Conservation (phyloP, 495 filamentous ascomycete genomes). For the Trichoderma virens region DNA sequence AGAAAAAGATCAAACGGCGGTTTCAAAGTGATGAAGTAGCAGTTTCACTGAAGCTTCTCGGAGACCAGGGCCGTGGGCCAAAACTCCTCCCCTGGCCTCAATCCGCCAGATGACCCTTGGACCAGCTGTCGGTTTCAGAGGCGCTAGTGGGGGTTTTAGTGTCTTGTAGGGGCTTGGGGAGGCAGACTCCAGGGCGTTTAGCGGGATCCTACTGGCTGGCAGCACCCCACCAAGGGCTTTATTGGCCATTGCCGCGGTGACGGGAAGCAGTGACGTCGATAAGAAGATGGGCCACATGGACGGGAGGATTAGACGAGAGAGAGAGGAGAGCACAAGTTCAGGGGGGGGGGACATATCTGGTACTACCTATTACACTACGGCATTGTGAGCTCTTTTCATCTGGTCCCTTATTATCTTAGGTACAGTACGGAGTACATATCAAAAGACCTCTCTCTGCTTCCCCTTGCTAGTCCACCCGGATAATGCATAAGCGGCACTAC, state of each 20-base stretch:
- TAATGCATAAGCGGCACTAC: no score
- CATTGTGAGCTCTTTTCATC: background rate
- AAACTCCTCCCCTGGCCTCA: background rate
- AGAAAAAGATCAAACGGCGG: background rate
- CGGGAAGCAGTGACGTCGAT: constrained; percentile 4
- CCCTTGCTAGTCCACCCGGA: no score
- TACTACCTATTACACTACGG: no score
- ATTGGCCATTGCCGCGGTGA: background rate
- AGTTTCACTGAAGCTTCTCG: constrained; percentile 1
- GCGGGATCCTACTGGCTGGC: background rate
- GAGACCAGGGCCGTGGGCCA: background rate
- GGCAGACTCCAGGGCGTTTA: background rate
- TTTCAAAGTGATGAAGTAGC: background rate
- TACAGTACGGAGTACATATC: no score
- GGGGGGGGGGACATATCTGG: background rate
- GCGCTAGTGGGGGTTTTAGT: background rate
- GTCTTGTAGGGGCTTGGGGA: background rate
- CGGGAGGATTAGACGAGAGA: background rate
- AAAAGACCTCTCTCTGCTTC: no score
- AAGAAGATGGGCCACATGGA: background rate
- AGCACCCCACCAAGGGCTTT: background rate
- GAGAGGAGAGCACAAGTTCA: background rate
- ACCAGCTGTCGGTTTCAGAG: background rate
- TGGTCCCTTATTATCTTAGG: background rate
- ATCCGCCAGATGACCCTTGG: constrained; percentile 4